Base-by-base conservation (phyloP, 768 basidiomycete genomes). In the Albatrellus ellisii region DNA sequence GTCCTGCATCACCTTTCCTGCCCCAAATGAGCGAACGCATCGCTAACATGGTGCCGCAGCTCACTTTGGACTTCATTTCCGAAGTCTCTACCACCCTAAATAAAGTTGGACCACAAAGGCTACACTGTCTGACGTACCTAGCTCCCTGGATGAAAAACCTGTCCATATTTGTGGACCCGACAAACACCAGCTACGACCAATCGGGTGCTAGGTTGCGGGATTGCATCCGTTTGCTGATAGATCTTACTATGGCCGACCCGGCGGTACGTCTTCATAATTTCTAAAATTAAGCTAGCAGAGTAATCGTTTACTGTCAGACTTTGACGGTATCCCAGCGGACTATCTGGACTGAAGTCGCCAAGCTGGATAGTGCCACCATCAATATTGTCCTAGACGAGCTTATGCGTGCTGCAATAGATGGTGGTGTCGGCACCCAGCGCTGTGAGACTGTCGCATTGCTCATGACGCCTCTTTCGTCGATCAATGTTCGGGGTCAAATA, bases 131-230 rank as follows among this genome's bases (percentile, higher is more conserved):
- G 17, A 76, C 82, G 45, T 91, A 89, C 54, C 69, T 94, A 67
- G 75, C 72, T 29, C 89, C 91, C 3, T 95, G 90, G 91, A 72
- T 94, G 31, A 77, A 72, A 56, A 91, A 92, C 52, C 65, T 95
- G 2, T 66, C 72, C 2, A 58, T 65, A 11, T 91, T 85, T 48
- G 70, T 73, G 21, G 79, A 80, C 50, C 78, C 87, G 1, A 72
- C 77, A 2, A 70, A 70, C 48, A 53, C 69, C n/a, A 62, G 81
- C 25, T 84, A 73, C 44, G 81, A 85, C 41, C 72, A 75, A 22
- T 79, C 81, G 1, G 80, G 77, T 7, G 76, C 82, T 9, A 71
- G 79, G 48, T 62, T 92, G 17, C 74, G 86, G 11, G 88, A 91
- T 51, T 81, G 82, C 48, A 67, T 94, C 36, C 74, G 88, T n/a